Evolutionary conservation across 2,329 filamentous ascomycete species (phyloP).

Genomic region (Sporothrix variecibatus): DNA sequence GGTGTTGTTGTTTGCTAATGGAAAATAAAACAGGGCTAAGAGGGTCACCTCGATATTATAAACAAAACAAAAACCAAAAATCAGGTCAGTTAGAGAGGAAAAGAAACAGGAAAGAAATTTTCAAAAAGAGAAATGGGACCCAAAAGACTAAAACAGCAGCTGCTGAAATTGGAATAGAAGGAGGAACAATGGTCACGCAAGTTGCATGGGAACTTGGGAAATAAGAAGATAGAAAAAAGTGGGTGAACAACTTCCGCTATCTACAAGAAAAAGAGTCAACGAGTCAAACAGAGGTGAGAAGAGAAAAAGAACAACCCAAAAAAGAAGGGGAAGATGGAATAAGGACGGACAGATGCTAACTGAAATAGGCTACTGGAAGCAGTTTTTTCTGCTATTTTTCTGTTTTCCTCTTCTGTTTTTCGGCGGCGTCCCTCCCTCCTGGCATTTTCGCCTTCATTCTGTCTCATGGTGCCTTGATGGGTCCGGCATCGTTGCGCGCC

Average conservation of each 20-base stretch:
- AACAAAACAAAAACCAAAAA: conserved; percentile 3
- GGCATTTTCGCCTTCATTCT: conserved; percentile 4
- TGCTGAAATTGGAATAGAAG: conserved; percentile 16
- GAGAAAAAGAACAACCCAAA: neutral
- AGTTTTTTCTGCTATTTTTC: neutral
- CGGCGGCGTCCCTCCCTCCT: neutral
- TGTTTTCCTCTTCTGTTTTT: neutral
- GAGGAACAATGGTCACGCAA: conserved; percentile 12
- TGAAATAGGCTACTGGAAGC: conserved; percentile 17
- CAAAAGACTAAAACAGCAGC: conserved; percentile 9
- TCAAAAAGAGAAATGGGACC: neutral
- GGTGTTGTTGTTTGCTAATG: conserved; percentile 12
- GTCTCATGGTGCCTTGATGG: conserved; percentile 14
- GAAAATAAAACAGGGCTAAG: conserved; percentile 2
- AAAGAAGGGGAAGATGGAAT: neutral
- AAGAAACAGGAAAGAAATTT: neutral
- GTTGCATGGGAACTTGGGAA: neutral
- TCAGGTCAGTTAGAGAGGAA: neutral
- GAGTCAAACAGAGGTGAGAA: neutral
- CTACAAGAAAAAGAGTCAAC: neutral
- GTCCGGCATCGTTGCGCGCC: conserved; percentile 23
- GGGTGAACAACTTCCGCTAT: conserved; percentile 9
- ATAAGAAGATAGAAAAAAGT: conserved; percentile 12
- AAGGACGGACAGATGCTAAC: conserved; percentile 2
- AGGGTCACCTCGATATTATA: neutral